These are phyloP conservation scores for Podospora pseudoanserina DNA, from an alignment of 495 filamentous ascomycete genomes.

Conservation along the genomic window DNA sequence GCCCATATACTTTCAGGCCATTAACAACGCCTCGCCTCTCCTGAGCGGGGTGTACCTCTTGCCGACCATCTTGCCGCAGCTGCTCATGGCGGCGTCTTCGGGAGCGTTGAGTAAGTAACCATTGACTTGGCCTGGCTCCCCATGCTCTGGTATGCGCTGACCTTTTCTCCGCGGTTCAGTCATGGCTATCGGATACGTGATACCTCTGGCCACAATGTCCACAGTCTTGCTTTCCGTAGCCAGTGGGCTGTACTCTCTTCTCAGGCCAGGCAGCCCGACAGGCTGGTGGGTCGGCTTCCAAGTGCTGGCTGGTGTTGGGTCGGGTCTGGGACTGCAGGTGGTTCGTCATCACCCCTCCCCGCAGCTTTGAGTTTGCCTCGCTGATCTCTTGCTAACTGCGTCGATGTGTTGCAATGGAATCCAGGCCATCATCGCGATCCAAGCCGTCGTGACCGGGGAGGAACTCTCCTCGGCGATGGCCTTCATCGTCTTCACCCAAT, in stretches of 20 bases:
- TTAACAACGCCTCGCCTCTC: slow-evolving; percentile 46
- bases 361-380: too few species aligned
- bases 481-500: slow-evolving; percentile 56
- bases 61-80: slow-evolving; percentile 36
- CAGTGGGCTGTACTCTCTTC: slow-evolving; percentile 56
- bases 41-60: slow-evolving; percentile 50
- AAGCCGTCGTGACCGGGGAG: slow-evolving; percentile 39
- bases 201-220: slow-evolving; percentile 50
- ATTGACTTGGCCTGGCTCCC: too few species aligned
- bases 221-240: slow-evolving; percentile 53
- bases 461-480: slow-evolving; percentile 57
- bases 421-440: slow-evolving; percentile 46
- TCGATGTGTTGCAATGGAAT: too few species aligned
- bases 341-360: too few species aligned
- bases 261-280: slow-evolving; percentile 40
- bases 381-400: too few species aligned
- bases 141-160: too few species aligned
- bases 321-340: too few species aligned
- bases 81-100: slow-evolving; percentile 45
- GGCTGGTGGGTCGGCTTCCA: slow-evolving; percentile 42
- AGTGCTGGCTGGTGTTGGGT: too few species aligned
- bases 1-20: slow-evolving; percentile 52
- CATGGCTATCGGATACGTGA: slow-evolving; percentile 50
- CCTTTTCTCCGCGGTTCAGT: slow-evolving; percentile 23
- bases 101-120: slow-evolving; percentile 31